Percentiles rank a stretch among this genome's conserved stretches.
These are phyloP conservation scores for Leccinum solheimii DNA, from an alignment of 1,284 basidiomycete species.

Conservation along the genomic window DNA sequence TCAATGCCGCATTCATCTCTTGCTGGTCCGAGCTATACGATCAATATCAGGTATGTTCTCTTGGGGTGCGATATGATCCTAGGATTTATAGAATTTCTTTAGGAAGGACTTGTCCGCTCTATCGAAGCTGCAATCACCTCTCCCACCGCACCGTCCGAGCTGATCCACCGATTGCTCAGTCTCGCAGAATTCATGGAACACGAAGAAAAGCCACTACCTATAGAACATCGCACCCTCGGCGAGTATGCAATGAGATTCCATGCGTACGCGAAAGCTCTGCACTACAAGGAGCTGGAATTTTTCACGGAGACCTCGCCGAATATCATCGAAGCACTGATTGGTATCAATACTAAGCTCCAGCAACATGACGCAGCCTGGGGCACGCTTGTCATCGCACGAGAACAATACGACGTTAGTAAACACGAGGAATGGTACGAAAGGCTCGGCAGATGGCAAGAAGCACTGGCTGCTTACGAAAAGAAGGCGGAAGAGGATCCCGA, in stretches of 20 bases:
- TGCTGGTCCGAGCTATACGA: conserved; percentile 98
- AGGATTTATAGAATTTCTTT: conserved; percentile 7
- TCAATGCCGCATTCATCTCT: conserved; percentile 98
- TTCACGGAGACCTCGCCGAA: conserved; percentile 87
- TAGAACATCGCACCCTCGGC: conserved; percentile 91
- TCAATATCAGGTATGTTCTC: conserved; percentile 77
- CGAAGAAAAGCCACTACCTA: conserved; percentile 94
- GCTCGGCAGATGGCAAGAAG: conserved; percentile 96
- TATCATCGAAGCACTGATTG: conserved; percentile 94
- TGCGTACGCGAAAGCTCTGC: conserved; percentile 96
- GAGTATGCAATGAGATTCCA: conserved; percentile 94
- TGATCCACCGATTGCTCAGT: conserved; percentile 93
- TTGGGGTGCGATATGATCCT: background rate
- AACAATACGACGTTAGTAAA: conserved; percentile 82
- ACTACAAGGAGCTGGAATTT: conserved; percentile 99
- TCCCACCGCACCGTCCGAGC: conserved; percentile 78
- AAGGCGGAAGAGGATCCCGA: conserved; percentile 71
- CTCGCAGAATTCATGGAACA: conserved; percentile 99
- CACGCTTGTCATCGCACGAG: conserved; percentile 84
- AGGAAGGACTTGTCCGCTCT: conserved; percentile 93
- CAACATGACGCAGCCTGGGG: conserved; percentile 98
- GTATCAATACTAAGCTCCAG: conserved; percentile 96
- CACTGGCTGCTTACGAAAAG: conserved; percentile 84
- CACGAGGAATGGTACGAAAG: conserved; percentile 99
- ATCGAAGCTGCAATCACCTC: conserved; percentile 90